Evolutionary conservation across 257 asterid species (phyloP), one percentile per base, ranked within the genome.

Genomic region (Nicotiana knightiana): DNA sequence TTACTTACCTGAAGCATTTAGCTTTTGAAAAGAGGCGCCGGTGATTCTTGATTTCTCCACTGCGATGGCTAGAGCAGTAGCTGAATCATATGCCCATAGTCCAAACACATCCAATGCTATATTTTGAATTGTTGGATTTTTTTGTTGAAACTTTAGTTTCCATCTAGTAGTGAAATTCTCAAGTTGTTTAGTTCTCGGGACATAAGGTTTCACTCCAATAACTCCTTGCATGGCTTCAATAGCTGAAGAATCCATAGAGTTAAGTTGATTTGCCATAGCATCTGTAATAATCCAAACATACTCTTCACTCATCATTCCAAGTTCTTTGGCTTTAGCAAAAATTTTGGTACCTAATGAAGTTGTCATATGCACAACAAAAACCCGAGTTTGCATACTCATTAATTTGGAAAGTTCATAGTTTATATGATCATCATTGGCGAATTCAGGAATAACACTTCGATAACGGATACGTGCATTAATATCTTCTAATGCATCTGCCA

Each of bases 31-130:
- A 11, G 55, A 39, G 12, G 84, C 24, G 17, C 83, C 82, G 7
- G 26, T 37, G 6, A 48, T 9, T 55, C 63, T 62, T 77, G 90
- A 84, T 21, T 86, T 75, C 79, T 91, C 93, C 24, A 75, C 83
- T 4, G 94, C 91, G 78, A 89, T 67, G 35, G 96, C 92, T 28
- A 90, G 83, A 59, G 93, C 90, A 55, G 83, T 79, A 2, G 83
- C 86, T 1, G 91, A 86, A 84, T 91, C 93, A 62, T 90, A 86
- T 0, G 95, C 93, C 92, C 92, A 85, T n/a, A 90, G 59, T 15
- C 91, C 91, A 61, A 83, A 88, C 10, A 85, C 83, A 67, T 83
- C 76, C 71, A 86, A 51, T 13, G 59, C 87, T 15, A 4, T 82
- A 46, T 63, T 54, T 35, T 11, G 35, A 57, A 54, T 75, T 57